Base-by-base conservation (phyloP, 208 protist species). In the Crithidia expoeki region DNA sequence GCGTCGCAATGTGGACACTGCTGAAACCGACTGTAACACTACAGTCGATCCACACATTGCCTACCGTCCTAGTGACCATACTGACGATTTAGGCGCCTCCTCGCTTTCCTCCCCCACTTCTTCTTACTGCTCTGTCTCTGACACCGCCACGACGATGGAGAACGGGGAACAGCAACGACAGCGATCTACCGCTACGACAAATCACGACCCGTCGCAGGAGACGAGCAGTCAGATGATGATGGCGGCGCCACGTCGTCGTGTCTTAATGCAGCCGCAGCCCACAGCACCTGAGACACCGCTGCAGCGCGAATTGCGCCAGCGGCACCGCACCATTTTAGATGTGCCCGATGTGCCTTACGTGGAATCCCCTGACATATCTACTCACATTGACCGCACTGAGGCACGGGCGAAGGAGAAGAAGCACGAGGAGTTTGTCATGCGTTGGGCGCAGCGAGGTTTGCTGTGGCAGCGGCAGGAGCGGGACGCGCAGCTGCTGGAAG, bases 401-500 rank as follows among this genome's bases (percentile, higher is more conserved):
- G 51, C 38, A 2, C 47, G 0, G n/a, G 44, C 19, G 23, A 82
- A 76, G 64, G 55, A 78, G 52, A 52, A 49, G 40, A 53, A 56
- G 49, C 71, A 60, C 19, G 66, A 68, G 1, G 46, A 25, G 19
- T 70, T 69, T 36, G 27, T 73, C n/a, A 36, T 59, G 52, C 60
- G 40, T 23, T 82, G 76, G 76, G 76, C 76, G n/a, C 46, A 30
- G 71, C 56, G 76, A 12, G 76, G 76, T 0, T 40, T 82, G 34
- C 16, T 62, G 38, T 67, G 63, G 69, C 63, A 82, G 66, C 56
- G 49, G 38, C 66, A 77, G 30, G 76, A 82, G 58, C 27, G 28
- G 33, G 59, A 69, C 21, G 76, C 71, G 21, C 76, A 78, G 55
- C 21, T 72, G 27, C 50, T 49, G 16, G 76, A 72, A 17, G 73